A percentile compares a stretch with the other conserved stretches of the same genome.
Conservation (phyloP, 2,329 filamentous ascomycete species). For the Raffaelea deltoideospora region DNA sequence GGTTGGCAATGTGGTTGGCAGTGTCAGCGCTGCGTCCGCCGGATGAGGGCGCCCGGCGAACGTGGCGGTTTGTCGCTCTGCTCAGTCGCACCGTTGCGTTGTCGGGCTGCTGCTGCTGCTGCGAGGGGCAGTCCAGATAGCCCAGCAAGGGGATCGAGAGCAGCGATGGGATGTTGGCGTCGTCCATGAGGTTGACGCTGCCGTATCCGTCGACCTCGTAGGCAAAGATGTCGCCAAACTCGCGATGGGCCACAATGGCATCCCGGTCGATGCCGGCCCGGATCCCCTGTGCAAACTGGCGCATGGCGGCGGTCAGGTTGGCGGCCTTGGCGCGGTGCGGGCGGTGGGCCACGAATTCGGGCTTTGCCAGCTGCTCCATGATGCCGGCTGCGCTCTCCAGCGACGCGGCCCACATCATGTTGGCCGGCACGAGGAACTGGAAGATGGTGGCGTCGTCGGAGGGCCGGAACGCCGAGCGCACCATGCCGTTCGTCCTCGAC, state of each 20-base stretch:
- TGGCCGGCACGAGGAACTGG: slow-evolving; percentile 63
- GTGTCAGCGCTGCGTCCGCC: no score
- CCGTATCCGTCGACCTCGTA: slow-evolving; percentile 68
- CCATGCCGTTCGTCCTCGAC: slow-evolving; percentile 56
- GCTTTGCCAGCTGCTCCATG: slow-evolving; percentile 19
- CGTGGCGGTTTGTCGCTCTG: no score
- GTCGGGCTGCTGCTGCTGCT: no score
- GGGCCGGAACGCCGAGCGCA: slow-evolving; percentile 63
- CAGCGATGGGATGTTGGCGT: slow-evolving; percentile 55
- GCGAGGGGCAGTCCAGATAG: slow-evolving; percentile 20
- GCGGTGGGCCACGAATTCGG: not conserved
- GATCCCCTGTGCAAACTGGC: slow-evolving; percentile 44
- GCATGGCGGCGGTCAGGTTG: slow-evolving; percentile 37
- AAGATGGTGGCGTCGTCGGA: slow-evolving; percentile 66
- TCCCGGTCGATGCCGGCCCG: slow-evolving; percentile 52
- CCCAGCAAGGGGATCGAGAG: slow-evolving; percentile 50
- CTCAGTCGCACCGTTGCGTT: no score
- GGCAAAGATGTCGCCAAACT: slow-evolving; percentile 55
- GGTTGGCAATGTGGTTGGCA: no score
- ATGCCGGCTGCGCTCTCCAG: slow-evolving; percentile 36
- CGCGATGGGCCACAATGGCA: slow-evolving; percentile 47
- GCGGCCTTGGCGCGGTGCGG: slow-evolving; percentile 13
- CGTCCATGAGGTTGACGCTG: slow-evolving; percentile 51
- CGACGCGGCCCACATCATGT: slow-evolving; percentile 65
- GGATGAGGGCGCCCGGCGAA: no score